These are phyloP conservation scores for Corniculantispora saksenae DNA, from an alignment of 2,329 filamentous ascomycete species.

Conservation along the genomic window DNA sequence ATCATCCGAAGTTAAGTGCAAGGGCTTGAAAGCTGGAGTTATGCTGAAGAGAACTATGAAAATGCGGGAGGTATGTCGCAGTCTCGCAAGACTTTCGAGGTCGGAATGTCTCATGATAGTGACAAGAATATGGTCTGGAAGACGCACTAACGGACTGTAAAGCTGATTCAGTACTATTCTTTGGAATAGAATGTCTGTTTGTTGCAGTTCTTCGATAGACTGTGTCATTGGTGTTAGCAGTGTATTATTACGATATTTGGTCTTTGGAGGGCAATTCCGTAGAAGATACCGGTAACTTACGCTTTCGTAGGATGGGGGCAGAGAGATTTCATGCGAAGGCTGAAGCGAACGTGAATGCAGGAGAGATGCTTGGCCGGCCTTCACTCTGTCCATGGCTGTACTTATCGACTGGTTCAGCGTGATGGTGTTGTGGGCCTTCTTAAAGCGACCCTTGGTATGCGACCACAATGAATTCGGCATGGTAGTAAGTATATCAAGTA, in stretches of 20 bases:
- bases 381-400: neutral
- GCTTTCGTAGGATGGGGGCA: neutral
- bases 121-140: neutral
- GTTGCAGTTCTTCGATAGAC: neutral
- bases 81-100: neutral
- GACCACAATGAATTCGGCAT: neutral
- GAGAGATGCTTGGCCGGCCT: neutral
- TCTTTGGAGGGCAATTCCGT: neutral
- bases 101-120: neutral
- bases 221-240: neutral
- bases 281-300: neutral
- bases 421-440: neutral
- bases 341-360: neutral
- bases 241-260: neutral
- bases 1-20: neutral
- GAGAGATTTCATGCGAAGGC: neutral
- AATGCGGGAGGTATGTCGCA: conserved; percentile 1
- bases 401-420: neutral
- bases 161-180: neutral
- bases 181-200: neutral
- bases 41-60: conserved; percentile 4
- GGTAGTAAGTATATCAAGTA: neutral
- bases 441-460: neutral
- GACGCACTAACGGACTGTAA: neutral
- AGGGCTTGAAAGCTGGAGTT: neutral